Conservation (phyloP, 1,284 basidiomycete species). For the Lentinula novae-zelandiae region DNA sequence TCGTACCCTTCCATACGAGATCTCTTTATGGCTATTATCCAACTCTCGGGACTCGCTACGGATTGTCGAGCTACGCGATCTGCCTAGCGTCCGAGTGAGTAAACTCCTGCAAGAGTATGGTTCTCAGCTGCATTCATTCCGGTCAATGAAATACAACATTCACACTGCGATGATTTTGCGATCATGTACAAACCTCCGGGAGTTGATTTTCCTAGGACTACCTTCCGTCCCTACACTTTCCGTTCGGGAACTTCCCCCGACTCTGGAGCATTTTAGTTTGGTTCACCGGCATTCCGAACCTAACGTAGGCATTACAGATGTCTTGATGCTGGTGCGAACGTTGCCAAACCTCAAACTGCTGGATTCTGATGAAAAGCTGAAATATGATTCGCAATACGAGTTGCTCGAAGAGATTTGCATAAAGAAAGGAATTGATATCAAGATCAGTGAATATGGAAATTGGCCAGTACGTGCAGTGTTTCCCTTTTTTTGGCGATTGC, state of each 20-base stretch:
- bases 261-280: slow-evolving; percentile 38
- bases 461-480: slow-evolving; percentile 32
- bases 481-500: background rate
- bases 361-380: slow-evolving; percentile 28
- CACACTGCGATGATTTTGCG: slow-evolving; percentile 30
- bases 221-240: slow-evolving; percentile 23
- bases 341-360: slow-evolving; percentile 34
- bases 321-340: slow-evolving; percentile 29
- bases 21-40: slow-evolving; percentile 37
- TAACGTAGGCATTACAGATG: slow-evolving; percentile 16
- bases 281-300: slow-evolving; percentile 26
- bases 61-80: slow-evolving; percentile 38
- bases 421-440: slow-evolving; percentile 27
- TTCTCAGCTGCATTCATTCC: slow-evolving; percentile 36
- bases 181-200: slow-evolving; percentile 37
- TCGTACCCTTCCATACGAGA: slow-evolving; percentile 28
- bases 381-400: slow-evolving; percentile 22
- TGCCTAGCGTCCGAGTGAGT: slow-evolving; percentile 25
- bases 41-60: slow-evolving; percentile 30
- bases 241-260: slow-evolving; percentile 29
- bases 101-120: slow-evolving; percentile 27
- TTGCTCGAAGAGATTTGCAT: slow-evolving; percentile 26
- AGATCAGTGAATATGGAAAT: slow-evolving; percentile 25
- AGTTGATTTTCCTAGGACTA: slow-evolving; percentile 36
- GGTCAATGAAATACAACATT: slow-evolving; percentile 32